Evolutionary conservation across 1,284 basidiomycete species (phyloP).

Genomic region (Ganoderma leucocontextum): DNA sequence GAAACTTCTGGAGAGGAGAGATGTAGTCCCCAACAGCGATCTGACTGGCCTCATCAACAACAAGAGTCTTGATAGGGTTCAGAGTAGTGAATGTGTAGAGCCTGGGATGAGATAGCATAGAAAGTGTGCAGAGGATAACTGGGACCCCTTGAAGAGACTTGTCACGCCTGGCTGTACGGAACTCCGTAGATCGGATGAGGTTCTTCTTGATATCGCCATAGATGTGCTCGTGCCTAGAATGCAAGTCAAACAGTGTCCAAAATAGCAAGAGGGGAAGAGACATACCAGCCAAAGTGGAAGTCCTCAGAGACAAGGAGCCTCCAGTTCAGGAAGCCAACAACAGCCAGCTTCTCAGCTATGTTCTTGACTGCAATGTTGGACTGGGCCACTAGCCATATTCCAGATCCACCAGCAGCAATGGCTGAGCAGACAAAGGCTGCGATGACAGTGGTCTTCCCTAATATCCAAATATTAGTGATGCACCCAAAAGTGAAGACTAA

Average conservation of each 20-base stretch:
- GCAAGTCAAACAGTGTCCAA: conserved; percentile 39
- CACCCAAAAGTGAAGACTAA: background rate
- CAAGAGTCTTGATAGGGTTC: conserved; percentile 45
- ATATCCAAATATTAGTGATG: conserved; percentile 25
- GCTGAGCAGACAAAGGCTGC: conserved; percentile 61
- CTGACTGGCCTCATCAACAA: conserved; percentile 57
- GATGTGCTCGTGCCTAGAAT: conserved; percentile 75
- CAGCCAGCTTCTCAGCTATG: conserved; percentile 67
- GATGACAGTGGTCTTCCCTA: conserved; percentile 73
- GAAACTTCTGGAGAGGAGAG: conserved; percentile 56
- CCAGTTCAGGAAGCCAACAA: conserved; percentile 55
- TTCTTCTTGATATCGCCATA: conserved; percentile 55
- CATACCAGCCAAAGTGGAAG: conserved; percentile 68
- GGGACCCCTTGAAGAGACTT: conserved; percentile 47
- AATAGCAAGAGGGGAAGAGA: conserved; percentile 4
- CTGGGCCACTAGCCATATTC: conserved; percentile 79
- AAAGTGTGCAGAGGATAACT: conserved; percentile 75
- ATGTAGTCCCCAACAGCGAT: conserved; percentile 61
- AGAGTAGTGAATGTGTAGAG: conserved; percentile 42
- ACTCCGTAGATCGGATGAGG: conserved; percentile 59
- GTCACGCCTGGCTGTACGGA: conserved; percentile 39
- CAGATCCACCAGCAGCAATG: conserved; percentile 46
- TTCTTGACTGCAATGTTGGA: conserved; percentile 76
- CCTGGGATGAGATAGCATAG: conserved; percentile 65
- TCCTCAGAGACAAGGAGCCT: conserved; percentile 65